Evolutionary conservation across 257 asterid genomes (phyloP).

Genomic region (Cinchona pubescens): DNA sequence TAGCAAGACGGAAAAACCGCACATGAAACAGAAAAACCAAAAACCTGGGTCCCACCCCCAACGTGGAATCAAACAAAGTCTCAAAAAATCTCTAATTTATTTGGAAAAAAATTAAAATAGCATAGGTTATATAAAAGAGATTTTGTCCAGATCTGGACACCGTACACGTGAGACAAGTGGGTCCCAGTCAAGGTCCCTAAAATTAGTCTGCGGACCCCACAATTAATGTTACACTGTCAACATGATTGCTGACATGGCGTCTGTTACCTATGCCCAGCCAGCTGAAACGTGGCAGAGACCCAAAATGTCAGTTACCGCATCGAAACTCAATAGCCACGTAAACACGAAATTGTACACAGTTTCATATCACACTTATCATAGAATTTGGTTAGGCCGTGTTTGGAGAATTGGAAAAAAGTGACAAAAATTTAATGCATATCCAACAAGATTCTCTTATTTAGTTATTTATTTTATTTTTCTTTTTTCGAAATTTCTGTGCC

Average conservation of each 20-base stretch:
- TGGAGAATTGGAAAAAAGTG: conserved; percentile 8
- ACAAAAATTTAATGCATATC: conserved; percentile 19
- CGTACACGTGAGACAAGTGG: conserved; percentile 50
- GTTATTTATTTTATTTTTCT: not conserved
- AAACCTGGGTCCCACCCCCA: conserved; percentile 31
- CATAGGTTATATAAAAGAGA: too few species aligned
- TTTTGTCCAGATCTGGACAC: conserved; percentile 24
- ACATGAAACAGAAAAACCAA: conserved; percentile 31
- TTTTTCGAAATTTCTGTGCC: conserved; percentile 2
- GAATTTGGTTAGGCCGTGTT: not conserved
- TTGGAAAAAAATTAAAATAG: not conserved
- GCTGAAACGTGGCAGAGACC: conserved; percentile 32
- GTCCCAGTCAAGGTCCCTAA: conserved; percentile 4
- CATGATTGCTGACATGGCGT: conserved; percentile 1
- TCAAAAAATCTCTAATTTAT: not conserved
- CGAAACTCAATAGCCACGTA: conserved; percentile 40
- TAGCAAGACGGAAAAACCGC: conserved; percentile 43
- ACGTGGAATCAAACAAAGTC: conserved; percentile 24
- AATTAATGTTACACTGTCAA: not conserved
- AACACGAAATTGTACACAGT: conserved; percentile 33
- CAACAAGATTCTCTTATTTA: conserved; percentile 6
- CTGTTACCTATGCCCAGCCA: conserved; percentile 15
- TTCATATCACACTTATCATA: not conserved
- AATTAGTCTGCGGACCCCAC: not conserved
- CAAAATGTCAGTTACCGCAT: conserved; percentile 30